Base-by-base conservation (phyloP, 2,329 filamentous ascomycete species). In the Colletotrichum sp. region DNA sequence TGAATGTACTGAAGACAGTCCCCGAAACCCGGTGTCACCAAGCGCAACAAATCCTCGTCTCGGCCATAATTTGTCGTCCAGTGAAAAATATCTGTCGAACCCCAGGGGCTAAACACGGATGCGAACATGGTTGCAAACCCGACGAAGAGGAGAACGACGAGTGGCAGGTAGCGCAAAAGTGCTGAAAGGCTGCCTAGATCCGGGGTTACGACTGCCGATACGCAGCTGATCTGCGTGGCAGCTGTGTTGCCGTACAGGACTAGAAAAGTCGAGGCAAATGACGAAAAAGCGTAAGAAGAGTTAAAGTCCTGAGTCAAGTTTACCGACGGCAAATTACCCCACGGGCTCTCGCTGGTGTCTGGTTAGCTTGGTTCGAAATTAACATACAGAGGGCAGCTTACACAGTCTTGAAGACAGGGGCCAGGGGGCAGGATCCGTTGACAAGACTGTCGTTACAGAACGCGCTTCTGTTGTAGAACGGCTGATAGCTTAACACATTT, bases 51-150 rank as follows among this genome's bases (percentile, higher is more conserved):
- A 84, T 99, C 97, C 75, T 95, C 94, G 78, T 99, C 97, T 78
- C 96, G 92, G 43, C 97, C 97, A 81, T 98, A 98, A 81, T 99
- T 99, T 80, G 95, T 97, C n/a, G 95, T 95, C 95, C 96, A 99
- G 77, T 94, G 93, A 82, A 98, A 98, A 24, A 96, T 89, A 81
- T 99, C 94, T 9, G 91, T 91, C 2, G 95, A 94, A 24, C 97
- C 97, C 96, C 97, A 99, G 0, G 97, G 97, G 80, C 96, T 98
- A 81, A 92, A 96, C 47, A 97, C 94, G 64, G 92, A 94, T 4
- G 97, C 95, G 77, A 95, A 92, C 43, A 96, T 87, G 8, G 96
- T 98, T 16, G 96, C 95, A 72, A 95, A 83, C 3, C 92, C 97
- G 59, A 97, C 94, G 54, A 96, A 87, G 4, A 96, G 85, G 36